phyloP scores from a whole-genome alignment of 331 rosid genomes.

The Saraca asoca region DNA sequence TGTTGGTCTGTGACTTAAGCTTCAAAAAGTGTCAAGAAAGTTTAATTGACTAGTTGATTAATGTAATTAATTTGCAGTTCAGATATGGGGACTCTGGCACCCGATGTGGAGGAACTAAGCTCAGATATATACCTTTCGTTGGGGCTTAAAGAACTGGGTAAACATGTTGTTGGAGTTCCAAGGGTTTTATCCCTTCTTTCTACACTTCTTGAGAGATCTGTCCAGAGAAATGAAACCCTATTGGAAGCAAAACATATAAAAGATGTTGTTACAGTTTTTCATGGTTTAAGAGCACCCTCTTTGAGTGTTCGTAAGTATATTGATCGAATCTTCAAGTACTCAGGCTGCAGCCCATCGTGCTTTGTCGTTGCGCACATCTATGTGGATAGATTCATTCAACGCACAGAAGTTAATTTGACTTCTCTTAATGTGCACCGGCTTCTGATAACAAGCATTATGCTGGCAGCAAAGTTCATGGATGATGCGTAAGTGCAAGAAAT shows the following conservation, averaged over 20 bases:
- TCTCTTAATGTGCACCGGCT: slow-evolving; percentile 91
- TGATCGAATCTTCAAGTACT: slow-evolving; percentile 88
- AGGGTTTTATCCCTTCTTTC: slow-evolving; percentile 78
- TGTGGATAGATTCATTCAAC: slow-evolving; percentile 68
- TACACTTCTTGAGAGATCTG: slow-evolving; percentile 76
- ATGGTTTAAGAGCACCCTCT: slow-evolving; percentile 79
- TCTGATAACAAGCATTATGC: slow-evolving; percentile 86
- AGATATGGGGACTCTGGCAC: slow-evolving; percentile 67
- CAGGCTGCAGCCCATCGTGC: slow-evolving; percentile 95
- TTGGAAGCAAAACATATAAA: slow-evolving; percentile 50
- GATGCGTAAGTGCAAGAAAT: slow-evolving; percentile 69
- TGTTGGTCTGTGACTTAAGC: slow-evolving; percentile 24
- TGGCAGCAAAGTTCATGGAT: slow-evolving; percentile 88
- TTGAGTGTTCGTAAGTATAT: slow-evolving; percentile 71
- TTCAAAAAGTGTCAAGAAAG: not conserved
- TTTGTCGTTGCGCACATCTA: slow-evolving; percentile 77
- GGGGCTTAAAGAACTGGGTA: slow-evolving; percentile 65
- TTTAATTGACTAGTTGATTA: slow-evolving; percentile 22
- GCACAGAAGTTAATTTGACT: slow-evolving; percentile 60
- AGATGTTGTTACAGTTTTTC: slow-evolving; percentile 68
- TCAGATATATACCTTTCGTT: slow-evolving; percentile 61
- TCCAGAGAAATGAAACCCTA: slow-evolving; percentile 64
- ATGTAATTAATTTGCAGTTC: slow-evolving; percentile 49
- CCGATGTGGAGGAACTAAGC: slow-evolving; percentile 49
- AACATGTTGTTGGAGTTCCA: slow-evolving; percentile 60